Evolutionary conservation across 163 green algal species (phyloP), one percentile per base, ranked within the genome.

Genomic region (Trebouxiophyceae sp.): DNA sequence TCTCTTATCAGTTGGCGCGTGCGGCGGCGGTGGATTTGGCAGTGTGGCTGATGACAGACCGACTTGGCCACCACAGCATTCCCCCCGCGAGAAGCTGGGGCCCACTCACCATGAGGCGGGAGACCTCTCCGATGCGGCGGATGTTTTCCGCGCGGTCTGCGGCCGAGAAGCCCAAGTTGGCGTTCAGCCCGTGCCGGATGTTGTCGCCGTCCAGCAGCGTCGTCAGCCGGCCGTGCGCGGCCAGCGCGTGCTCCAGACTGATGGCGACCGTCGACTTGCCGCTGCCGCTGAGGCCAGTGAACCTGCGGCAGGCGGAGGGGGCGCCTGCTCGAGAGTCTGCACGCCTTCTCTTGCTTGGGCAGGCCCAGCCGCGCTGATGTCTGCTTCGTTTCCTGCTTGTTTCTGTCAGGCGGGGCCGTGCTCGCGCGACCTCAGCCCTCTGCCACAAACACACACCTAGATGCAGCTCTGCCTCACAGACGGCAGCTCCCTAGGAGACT

Each of bases 81-180:
- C n/a, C n/a, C n/a, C n/a, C n/a, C n/a, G n/a, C n/a, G n/a, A n/a
- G n/a, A n/a, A n/a, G n/a, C n/a, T n/a, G n/a, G 85, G n/a, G n/a
- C 39, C 39, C 39, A 50, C 39, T 50, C 39, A 76, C 81, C 57
- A 96, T 91, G 27, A 99, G 84, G 78, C 96, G 97, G 57, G 87
- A 83, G 1, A 97, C 93, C 84, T 98, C 91, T 28, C 88, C 89
- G 26, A 94, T 89, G 55, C 88, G 78, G 1, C 93, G 82, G 67
- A 98, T 97, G 84, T 98, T 98, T 70, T 98, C 93, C 33, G 88
- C 76, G 33, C 92, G 76, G 65, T 96, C 87, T 62, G 73, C 73
- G 27, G 83, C 66, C 1, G 69, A 82, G 76, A 97, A 98, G 16
- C 90, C 91, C 19, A 97, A 77, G 77, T 97, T 95, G 50, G 75